phyloP scores from a whole-genome alignment of 202 grass and related monocot species.

The Setaria italica region DNA sequence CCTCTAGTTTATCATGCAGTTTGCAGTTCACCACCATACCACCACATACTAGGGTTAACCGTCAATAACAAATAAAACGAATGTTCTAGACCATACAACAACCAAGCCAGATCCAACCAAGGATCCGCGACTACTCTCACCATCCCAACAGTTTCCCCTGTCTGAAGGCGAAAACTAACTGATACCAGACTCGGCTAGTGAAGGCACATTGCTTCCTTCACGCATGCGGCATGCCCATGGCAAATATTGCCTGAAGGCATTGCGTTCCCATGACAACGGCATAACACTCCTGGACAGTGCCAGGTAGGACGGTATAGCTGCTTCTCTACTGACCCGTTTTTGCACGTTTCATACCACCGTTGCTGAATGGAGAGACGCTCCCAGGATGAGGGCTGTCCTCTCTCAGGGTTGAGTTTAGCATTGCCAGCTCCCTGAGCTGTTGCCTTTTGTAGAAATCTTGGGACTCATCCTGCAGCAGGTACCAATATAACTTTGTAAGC shows the following conservation, averaged over 20 bases:
- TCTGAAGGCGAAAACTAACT: constrained; percentile 15
- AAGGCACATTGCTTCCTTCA: constrained; percentile 55
- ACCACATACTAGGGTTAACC: constrained; percentile 67
- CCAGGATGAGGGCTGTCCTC: constrained; percentile 94
- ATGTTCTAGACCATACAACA: constrained; percentile 72
- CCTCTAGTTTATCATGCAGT: constrained; percentile 50
- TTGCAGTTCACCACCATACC: constrained; percentile 53
- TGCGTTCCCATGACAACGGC: constrained; percentile 15
- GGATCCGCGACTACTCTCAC: constrained; percentile 22
- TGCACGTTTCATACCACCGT: constrained; percentile 78
- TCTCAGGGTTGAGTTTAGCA: constrained; percentile 87
- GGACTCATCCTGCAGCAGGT: constrained; percentile 77
- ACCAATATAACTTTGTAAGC: constrained; percentile 22
- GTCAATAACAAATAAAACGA: constrained; percentile 85
- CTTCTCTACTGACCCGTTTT: constrained; percentile 77
- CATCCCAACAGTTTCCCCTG: constrained; percentile 37
- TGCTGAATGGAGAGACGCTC: constrained; percentile 82
- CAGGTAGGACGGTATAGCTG: constrained; percentile 27
- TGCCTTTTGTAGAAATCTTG: constrained; percentile 97
- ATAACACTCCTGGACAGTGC: constrained; percentile 26
- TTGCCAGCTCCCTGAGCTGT: constrained; percentile 90
- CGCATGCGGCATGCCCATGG: constrained; percentile 37
- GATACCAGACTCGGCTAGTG: constrained; percentile 44
- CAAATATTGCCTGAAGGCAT: constrained; percentile 35
- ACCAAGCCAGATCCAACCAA: constrained; percentile 40